phyloP scores from a whole-genome alignment of 805 yeast species.

The Saccharomyces jurei region DNA sequence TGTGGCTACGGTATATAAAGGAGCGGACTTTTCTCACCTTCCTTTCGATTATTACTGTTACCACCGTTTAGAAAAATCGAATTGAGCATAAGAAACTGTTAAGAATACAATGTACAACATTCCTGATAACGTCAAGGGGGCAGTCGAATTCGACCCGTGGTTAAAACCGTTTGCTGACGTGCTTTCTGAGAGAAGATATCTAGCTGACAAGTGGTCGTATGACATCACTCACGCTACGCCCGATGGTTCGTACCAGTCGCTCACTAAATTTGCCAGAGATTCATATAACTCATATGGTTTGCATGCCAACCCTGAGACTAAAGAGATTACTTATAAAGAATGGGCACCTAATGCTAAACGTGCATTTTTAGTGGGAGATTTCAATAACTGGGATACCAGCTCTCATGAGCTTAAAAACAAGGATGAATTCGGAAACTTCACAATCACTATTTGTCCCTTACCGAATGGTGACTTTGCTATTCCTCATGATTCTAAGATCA shows the following conservation, averaged over 20 bases:
- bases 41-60: background rate
- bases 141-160: constrained; percentile 78
- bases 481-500: constrained; percentile 73
- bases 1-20: background rate
- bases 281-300: constrained; percentile 74
- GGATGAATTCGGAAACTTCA: constrained; percentile 68
- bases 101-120: constrained; percentile 11
- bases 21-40: background rate
- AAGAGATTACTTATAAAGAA: constrained; percentile 58
- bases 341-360: constrained; percentile 83
- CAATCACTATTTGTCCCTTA: constrained; percentile 47
- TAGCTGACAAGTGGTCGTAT: constrained; percentile 57
- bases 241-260: constrained; percentile 52
- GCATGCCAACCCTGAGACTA: constrained; percentile 46
- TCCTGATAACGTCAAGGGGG: constrained; percentile 43
- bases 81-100: background rate
- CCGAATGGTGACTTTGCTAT: constrained; percentile 44
- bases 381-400: constrained; percentile 70
- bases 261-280: constrained; percentile 57
- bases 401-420: constrained; percentile 43
- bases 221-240: constrained; percentile 33
- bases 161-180: constrained; percentile 68
- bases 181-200: constrained; percentile 55
- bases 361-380: constrained; percentile 85
- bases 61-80: background rate